Evolutionary conservation across 805 yeast genomes (phyloP), one percentile per base, ranked within the genome.

Genomic region (Starmerella bombi): DNA sequence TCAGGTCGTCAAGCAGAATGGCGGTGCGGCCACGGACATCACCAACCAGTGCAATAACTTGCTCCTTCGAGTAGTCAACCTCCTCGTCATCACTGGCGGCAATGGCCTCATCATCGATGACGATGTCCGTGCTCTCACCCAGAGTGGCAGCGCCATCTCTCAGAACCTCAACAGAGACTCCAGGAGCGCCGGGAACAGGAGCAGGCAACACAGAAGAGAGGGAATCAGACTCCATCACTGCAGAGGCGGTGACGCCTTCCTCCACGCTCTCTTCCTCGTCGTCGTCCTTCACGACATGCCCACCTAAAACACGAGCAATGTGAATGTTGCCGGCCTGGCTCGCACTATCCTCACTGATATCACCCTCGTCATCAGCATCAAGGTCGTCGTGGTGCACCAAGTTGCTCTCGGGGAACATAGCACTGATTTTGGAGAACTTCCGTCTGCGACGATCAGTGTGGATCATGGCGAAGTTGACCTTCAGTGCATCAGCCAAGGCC

Each of bases 401-500:
- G 41, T 50, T 45, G 22, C 45, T 40, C 31, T 45, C 49, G 14
- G 57, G 56, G 41, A 43, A 53, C 41, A 47, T 46, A 10, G 50
- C 54, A 30, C 47, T 41, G 35, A 53, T 51, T 6, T 60, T 55
- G 9, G 52, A 43, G 61, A 81, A 94, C 53, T 79, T 79, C 34
- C 78, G 72, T 62, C 98, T 77, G 63, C 96, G 78, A 58, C 97
- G 75, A 64, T 91, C 99, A 17, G 98, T 91, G 59, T 91, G 97
- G 51, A 93, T 88, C 97, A 91, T 88, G 44, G 98, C 99, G 58
- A 91, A 91, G 61, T 91, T 85, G 51, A 91, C 82, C 63, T 88
- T 88, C 53, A 91, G 70, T 29, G 93, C 76, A 64, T 93, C 98
- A n/a, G 98, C 98, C 53, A 91, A 69, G 1, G 96, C 86, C 16